Conservation (phyloP, 345 rosid species). For the Abelmoschus esculentus region DNA sequence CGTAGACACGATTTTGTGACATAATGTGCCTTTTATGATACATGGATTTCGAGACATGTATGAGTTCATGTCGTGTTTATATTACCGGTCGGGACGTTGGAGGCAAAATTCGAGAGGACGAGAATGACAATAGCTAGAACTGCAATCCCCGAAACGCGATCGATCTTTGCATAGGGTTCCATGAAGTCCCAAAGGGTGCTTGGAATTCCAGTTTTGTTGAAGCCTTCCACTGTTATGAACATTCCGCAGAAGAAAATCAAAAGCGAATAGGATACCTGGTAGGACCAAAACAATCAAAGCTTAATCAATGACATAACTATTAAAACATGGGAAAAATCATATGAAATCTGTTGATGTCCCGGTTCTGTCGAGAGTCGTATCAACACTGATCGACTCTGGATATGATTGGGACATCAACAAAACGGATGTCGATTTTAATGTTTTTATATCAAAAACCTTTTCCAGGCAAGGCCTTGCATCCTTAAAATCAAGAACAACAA, state of each 20-base stretch:
- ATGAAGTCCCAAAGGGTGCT: conserved; percentile 58
- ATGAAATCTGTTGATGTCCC: background rate
- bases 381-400: no score
- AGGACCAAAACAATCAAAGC: conserved; percentile 3
- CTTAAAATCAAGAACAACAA: conserved; percentile 72
- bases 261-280: conserved; percentile 75
- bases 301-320: background rate
- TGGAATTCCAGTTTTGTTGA: conserved; percentile 81
- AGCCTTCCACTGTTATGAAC: conserved; percentile 79
- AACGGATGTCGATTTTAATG: no score
- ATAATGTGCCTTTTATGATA: background rate
- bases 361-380: no score
- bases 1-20: background rate
- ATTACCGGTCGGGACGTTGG: conserved; percentile 86
- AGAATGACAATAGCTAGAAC: conserved; percentile 63
- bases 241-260: conserved; percentile 81
- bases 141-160: conserved; percentile 38
- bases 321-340: background rate
- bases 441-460: conserved; percentile 37
- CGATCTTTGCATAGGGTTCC: conserved; percentile 62
- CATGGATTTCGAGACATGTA: background rate
- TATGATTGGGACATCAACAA: no score
- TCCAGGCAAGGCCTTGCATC: conserved; percentile 77
- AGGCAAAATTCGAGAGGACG: conserved; percentile 62
- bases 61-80: no score